Evolutionary conservation across 2,329 filamentous ascomycete genomes (phyloP), one percentile per base, ranked within the genome.

Genomic region (Teratosphaeria gauchensis): DNA sequence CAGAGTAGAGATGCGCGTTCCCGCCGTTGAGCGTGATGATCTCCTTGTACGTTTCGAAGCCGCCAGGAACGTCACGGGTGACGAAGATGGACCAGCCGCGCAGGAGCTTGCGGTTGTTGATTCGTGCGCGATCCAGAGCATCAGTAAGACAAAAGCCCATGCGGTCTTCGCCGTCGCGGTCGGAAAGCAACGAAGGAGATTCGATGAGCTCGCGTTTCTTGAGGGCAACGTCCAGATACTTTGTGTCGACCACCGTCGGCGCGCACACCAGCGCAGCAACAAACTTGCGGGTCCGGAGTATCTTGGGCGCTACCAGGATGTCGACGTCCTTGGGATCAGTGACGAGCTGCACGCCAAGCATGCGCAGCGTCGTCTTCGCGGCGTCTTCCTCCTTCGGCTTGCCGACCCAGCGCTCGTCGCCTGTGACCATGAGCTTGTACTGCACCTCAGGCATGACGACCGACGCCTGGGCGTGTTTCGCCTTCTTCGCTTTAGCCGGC

Each of bases 281-380:
- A 70, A 99, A 99, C 70, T 99, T 99, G 71, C 90, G 85, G 0
- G 94, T 99, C 42, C 94, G 87, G 35, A 96, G 84, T 61, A 97
- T 84, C 51, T 85, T 83, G 0, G 92, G 94, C 3, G 92, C 92
- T 35, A 90, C 91, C 11, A 99, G 82, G 71, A 95, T 89, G 66
- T 92, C 89, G 71, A 90, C 94, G 52, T 84, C 81, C 54, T 83
- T 82, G 30, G 85, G 84, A 68, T 96, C 89, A 65, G 87, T 81
- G 4, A 90, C 87, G 24, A 96, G 84, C 24, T 85, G 80, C 58
- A 99, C 89, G 7, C 94, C 94, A 38, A 97, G 77, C 53, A 88
- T 84, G 61, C 92, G 88, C 58, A 99, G 80, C 75, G 88, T 88
- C 9, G 92, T 90, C 77, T 87, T 86, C 62, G 97, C 92, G 35